Conservation (phyloP, 768 basidiomycete species). For the Hericium erinaceus region DNA sequence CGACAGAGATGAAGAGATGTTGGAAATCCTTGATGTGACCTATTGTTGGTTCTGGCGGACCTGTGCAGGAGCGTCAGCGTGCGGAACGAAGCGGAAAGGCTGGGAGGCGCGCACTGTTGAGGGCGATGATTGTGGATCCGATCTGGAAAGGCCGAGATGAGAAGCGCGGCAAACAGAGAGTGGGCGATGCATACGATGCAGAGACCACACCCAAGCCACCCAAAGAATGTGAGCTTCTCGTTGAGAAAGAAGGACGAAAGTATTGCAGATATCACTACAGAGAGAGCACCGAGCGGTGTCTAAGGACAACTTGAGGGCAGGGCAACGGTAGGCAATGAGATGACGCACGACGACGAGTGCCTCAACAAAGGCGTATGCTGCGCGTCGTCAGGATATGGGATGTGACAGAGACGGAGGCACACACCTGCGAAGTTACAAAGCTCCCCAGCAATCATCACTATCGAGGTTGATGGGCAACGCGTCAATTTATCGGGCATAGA, state of each 20-base stretch:
- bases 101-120: slow-evolving; percentile 50
- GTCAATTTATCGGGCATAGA: neutral
- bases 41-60: slow-evolving; percentile 61
- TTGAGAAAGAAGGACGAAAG: slow-evolving; percentile 90
- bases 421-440: slow-evolving; percentile 79
- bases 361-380: slow-evolving; percentile 83
- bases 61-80: slow-evolving; percentile 23
- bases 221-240: slow-evolving; percentile 90
- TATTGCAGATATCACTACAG: slow-evolving; percentile 92
- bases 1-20: slow-evolving; percentile 69
- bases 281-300: slow-evolving; percentile 94
- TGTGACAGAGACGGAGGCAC: slow-evolving; percentile 23
- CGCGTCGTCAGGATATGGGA: slow-evolving; percentile 10
- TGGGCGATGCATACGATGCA: slow-evolving; percentile 60
- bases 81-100: slow-evolving; percentile 10
- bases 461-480: neutral
- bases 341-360: slow-evolving; percentile 80
- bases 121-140: slow-evolving; percentile 81
- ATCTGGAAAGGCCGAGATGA: slow-evolving; percentile 33
- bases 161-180: neutral
- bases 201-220: slow-evolving; percentile 89
- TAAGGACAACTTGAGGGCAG: slow-evolving; percentile 19
- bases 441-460: slow-evolving; percentile 90
- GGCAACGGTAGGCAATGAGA: neutral
- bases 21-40: slow-evolving; percentile 67